Conservation (phyloP, 2,329 filamentous ascomycete genomes). For the Amesomyces nigricolor region DNA sequence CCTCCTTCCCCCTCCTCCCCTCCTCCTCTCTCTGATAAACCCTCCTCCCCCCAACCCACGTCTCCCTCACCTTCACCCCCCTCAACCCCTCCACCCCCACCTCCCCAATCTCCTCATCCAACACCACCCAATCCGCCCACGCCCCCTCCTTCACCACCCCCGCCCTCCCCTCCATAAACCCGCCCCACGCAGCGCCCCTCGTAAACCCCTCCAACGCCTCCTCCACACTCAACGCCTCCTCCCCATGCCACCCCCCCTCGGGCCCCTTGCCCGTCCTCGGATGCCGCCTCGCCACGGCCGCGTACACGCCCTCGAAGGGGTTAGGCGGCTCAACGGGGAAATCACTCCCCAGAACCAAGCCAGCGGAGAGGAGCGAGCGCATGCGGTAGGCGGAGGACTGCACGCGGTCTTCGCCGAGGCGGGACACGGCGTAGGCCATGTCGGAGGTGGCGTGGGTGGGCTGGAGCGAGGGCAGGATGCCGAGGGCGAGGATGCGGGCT, state of each 20-base stretch:
- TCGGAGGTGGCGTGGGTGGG: slow-evolving; percentile 68
- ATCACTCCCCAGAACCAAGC: slow-evolving; percentile 59
- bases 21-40: slow-evolving; percentile 38
- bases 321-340: slow-evolving; percentile 67
- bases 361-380: slow-evolving; percentile 51
- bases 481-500: slow-evolving; percentile 49
- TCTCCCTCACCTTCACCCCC: slow-evolving; percentile 54
- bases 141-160: slow-evolving; percentile 56
- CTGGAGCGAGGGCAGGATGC: slow-evolving; percentile 63
- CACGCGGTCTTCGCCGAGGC: slow-evolving; percentile 53
- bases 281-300: slow-evolving; percentile 56
- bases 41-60: slow-evolving; percentile 58
- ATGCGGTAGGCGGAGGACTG: slow-evolving; percentile 58
- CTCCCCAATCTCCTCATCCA: slow-evolving; percentile 51
- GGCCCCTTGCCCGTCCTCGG: slow-evolving; percentile 50
- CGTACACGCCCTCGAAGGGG: slow-evolving; percentile 64
- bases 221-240: slow-evolving; percentile 53
- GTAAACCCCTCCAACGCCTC: slow-evolving; percentile 61
- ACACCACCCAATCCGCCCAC: slow-evolving; percentile 66
- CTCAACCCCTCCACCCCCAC: slow-evolving; percentile 49
- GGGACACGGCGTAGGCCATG: slow-evolving; percentile 58
- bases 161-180: slow-evolving; percentile 52
- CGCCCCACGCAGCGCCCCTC: slow-evolving; percentile 51
- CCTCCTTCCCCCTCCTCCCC: slow-evolving; percentile 4
- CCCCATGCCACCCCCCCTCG: slow-evolving; percentile 52